A percentile compares a stretch with the other conserved stretches of the same genome.
These are phyloP conservation scores for Helminthosporium solani DNA, from an alignment of 2,329 filamentous ascomycete species.

Conservation along the genomic window DNA sequence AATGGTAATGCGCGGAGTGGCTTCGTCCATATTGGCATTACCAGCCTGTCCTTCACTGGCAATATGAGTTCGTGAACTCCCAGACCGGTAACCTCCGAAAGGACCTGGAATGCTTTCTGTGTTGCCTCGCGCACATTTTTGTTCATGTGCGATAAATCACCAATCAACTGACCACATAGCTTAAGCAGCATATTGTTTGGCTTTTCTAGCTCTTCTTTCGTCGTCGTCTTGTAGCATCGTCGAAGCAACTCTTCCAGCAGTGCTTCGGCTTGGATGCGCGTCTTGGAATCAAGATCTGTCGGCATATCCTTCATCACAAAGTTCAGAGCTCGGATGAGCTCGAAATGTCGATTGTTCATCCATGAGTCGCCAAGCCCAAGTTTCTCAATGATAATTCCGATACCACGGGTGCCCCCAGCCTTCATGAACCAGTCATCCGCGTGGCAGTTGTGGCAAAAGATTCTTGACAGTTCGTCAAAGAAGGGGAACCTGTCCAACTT, in stretches of 20 bases:
- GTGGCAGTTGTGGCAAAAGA: conserved; percentile 92
- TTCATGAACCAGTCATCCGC: conserved; percentile 99
- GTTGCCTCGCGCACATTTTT: conserved; percentile 88
- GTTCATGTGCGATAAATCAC: conserved; percentile 93
- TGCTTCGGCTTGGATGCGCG: conserved; percentile 76
- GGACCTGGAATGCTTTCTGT: conserved; percentile 74
- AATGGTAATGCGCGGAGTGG: conserved; percentile 91
- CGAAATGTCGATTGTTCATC: conserved; percentile 78
- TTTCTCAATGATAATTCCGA: conserved; percentile 82
- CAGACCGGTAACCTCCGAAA: conserved; percentile 74
- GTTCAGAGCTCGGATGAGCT: conserved; percentile 87
- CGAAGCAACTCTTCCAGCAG: conserved; percentile 78
- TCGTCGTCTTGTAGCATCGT: conserved; percentile 74
- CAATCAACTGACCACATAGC: conserved; percentile 81
- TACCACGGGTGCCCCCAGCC: conserved; percentile 85
- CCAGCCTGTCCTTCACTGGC: conserved; percentile 83
- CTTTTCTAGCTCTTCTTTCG: conserved; percentile 75
- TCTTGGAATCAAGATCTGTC: conserved; percentile 86
- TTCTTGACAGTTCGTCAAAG: conserved; percentile 77
- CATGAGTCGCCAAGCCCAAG: conserved; percentile 81
- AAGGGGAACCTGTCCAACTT: conserved; percentile 76
- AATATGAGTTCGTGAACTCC: conserved; percentile 86
- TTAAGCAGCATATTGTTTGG: conserved; percentile 67
- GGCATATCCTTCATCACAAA: conserved; percentile 99
- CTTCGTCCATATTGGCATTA: conserved; percentile 94